Base-by-base conservation (phyloP, 306 rosid genomes). In the Nissolia schottii region DNA sequence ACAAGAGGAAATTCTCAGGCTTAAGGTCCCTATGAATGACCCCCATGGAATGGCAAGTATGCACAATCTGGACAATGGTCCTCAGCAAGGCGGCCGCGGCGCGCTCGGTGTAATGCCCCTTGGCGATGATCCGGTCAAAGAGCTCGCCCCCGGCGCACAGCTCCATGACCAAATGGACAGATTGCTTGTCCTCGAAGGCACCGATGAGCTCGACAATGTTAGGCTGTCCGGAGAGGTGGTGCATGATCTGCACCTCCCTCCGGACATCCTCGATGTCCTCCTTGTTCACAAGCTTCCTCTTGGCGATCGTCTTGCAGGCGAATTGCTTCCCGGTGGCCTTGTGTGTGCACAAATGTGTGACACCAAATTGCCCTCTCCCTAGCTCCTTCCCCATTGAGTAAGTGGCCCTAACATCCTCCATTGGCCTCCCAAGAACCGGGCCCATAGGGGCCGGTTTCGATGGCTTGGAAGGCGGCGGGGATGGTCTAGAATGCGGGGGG, bases 161-260 rank as follows among this genome's bases (percentile, higher is more conserved):
- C 78, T 94, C 99, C 99, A 94, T 94, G 2, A 94, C 97, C 77
- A 94, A 54, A 80, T 91, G 95, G 10, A 94, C 96, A 15, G 92
- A 84, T 14, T 91, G 99, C 58, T 94, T 94, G 38, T 94, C 99
- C 72, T 94, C 99, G 34, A 43, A 91, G 12, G 97, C 99, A 6
- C 95, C 97, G 7, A 88, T 78, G 32, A 94, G 99, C 31, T 94
- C 97, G 41, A 94, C 99, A 77, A 91, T 86, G 41, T 94, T 94
- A 3, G 80, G 74, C 28, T 94, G 99, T 0, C 96, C 99, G 0
- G 95, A 83, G 50, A 91, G 80, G 38, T 94, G 99, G 72, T 94
- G 96, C 97, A 94, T 94, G 71, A 94, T 94, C 15, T 94, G 99
- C 0, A 94, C 99, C 89, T 94, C 99, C 56, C 99, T 80, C 71